These are phyloP conservation scores for Fusarium pseudonygamai DNA, from an alignment of 2,329 filamentous ascomycete genomes.

Conservation along the genomic window DNA sequence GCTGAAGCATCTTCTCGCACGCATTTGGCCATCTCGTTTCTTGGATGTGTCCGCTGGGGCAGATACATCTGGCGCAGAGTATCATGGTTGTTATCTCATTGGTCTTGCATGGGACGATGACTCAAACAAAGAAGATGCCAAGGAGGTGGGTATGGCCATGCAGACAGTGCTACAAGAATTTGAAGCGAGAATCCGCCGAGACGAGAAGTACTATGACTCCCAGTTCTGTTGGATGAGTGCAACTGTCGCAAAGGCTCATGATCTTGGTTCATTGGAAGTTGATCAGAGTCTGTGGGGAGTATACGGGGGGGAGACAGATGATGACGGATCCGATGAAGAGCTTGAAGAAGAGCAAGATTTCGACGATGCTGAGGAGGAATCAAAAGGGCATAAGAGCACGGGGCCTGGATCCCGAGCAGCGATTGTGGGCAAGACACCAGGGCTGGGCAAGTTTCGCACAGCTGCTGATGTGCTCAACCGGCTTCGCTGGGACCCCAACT, in stretches of 20 bases:
- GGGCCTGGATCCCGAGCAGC: slow-evolving; percentile 18
- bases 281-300: slow-evolving; percentile 62
- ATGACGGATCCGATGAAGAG: slow-evolving; percentile 56
- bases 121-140: slow-evolving; percentile 53
- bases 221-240: slow-evolving; percentile 60
- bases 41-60: slow-evolving; percentile 46
- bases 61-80: slow-evolving; percentile 54
- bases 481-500: slow-evolving; percentile 66
- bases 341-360: slow-evolving; percentile 48
- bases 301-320: slow-evolving; percentile 40
- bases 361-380: slow-evolving; percentile 15
- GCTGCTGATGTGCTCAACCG: slow-evolving; percentile 68
- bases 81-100: slow-evolving; percentile 69
- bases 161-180: slow-evolving; percentile 57
- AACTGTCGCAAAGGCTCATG: slow-evolving; percentile 49
- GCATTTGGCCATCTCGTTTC: slow-evolving; percentile 72
- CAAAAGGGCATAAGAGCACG: slow-evolving; percentile 11
- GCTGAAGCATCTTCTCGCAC: slow-evolving; percentile 60
- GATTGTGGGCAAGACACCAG: slow-evolving; percentile 41
- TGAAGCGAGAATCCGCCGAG: slow-evolving; percentile 56
- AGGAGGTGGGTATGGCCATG: slow-evolving; percentile 55
- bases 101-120: slow-evolving; percentile 58
- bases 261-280: slow-evolving; percentile 55
- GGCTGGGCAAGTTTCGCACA: slow-evolving; percentile 61
- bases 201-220: slow-evolving; percentile 60